These are phyloP conservation scores for Candida anutae DNA, from an alignment of 1,139 yeast genomes.

Conservation along the genomic window DNA sequence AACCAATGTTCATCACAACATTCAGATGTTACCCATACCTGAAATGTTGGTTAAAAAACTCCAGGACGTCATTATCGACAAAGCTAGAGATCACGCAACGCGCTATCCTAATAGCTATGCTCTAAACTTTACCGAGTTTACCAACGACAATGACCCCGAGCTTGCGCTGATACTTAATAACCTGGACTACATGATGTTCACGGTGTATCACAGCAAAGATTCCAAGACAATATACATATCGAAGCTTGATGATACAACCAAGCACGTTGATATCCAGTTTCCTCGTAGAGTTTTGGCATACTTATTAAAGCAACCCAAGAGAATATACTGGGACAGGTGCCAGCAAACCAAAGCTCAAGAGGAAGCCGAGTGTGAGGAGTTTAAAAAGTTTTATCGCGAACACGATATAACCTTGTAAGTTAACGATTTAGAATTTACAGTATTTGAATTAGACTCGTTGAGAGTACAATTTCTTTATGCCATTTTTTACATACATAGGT, in stretches of 20 bases:
- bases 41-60: constrained; percentile 29
- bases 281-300: constrained; percentile 70
- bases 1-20: constrained; percentile 56
- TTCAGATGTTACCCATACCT: constrained; percentile 57
- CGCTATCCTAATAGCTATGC: constrained; percentile 36
- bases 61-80: constrained; percentile 27
- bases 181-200: constrained; percentile 34
- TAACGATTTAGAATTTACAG: not conserved
- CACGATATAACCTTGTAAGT: constrained; percentile 32
- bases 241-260: constrained; percentile 15
- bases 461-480: not conserved
- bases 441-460: constrained; percentile 1
- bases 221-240: constrained; percentile 15
- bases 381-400: constrained; percentile 41
- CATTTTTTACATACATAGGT: not conserved
- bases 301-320: constrained; percentile 48
- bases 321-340: constrained; percentile 71
- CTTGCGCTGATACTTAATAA: constrained; percentile 20
- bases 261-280: constrained; percentile 59
- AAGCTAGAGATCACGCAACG: constrained; percentile 41
- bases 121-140: constrained; percentile 30
- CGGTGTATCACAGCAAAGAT: constrained; percentile 14
- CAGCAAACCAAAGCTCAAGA: constrained; percentile 53
- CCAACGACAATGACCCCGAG: constrained; percentile 15
- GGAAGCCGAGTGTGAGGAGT: constrained; percentile 49